Evolutionary conservation across 1,284 basidiomycete species (phyloP).

Genomic region (Malassezia japonica): DNA sequence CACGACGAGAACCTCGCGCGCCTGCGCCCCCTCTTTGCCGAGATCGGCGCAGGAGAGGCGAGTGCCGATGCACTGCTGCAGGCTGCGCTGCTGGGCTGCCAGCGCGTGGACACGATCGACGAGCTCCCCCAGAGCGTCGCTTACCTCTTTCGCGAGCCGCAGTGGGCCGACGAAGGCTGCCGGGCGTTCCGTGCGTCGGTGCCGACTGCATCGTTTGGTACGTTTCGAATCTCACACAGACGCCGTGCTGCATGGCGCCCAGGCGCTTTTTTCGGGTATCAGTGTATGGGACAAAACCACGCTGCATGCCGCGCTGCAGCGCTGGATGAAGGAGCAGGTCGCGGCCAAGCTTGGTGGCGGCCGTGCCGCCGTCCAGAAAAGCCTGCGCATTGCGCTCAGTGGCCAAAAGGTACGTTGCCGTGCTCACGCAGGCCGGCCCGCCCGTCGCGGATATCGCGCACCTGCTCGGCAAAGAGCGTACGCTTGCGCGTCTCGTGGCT

Average conservation of each 20-base stretch:
- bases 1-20: neutral
- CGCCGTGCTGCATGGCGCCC: neutral
- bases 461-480: conserved; percentile 1
- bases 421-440: conserved; percentile 4
- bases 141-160: conserved; percentile 10
- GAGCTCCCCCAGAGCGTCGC: neutral
- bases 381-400: conserved; percentile 16
- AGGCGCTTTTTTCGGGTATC: neutral
- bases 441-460: conserved; percentile 14
- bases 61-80: neutral
- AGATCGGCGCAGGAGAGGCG: neutral
- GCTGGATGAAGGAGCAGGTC: conserved; percentile 1
- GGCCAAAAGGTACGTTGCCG: neutral
- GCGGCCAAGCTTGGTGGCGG: neutral
- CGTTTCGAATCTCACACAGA: neutral
- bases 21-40: conserved; percentile 6
- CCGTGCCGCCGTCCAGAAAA: conserved; percentile 13
- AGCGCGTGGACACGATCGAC: conserved; percentile 13
- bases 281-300: neutral
- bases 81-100: conserved; percentile 1
- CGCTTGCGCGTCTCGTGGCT: conserved; percentile 1
- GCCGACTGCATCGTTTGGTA: neutral
- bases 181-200: conserved; percentile 2
- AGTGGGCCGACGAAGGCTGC: conserved; percentile 5
- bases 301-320: neutral